Evolutionary conservation across 495 filamentous ascomycete genomes (phyloP), one percentile per base, ranked within the genome.

Genomic region (Filosporella fistucella): DNA sequence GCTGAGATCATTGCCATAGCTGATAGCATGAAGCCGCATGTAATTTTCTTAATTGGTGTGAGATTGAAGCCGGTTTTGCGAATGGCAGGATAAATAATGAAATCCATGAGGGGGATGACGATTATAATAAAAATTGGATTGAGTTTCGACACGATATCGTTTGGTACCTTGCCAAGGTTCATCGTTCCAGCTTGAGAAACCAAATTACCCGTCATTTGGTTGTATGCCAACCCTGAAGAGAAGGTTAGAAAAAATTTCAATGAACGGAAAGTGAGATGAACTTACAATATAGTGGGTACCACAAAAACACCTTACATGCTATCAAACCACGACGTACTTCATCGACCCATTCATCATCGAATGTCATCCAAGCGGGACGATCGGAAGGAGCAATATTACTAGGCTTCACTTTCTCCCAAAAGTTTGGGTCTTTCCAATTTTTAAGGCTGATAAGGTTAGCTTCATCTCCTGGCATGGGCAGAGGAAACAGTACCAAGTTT

Each of bases 51-150:
- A 61, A 89, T 87, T 33, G 84, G 78, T 42, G 68, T 74, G 68
- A 84, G 85, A 26, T 67, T 66, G 58, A 88, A 85, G 42, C 69
- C 70, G 24, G 68, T 50, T 42, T 69, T 75, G 28, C 81, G 81
- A 34, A 89, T 70, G 20, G 72, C 22, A 0, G 86, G 86, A 62
- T 88, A 89, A 49, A 90, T 49, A 33, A 80, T 29, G 30, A 75
- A 74, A 58, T 88, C 84, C 47, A 84, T 71, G 47, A 89, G 53
- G 3, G 86, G 86, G 36, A 88, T 82, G 62, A 84, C 78, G 49
- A 89, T 64, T 60, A 90, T 81, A 54, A 89, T 81, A 28, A 78
- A 70, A 47, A 90, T 73, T 1, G 85, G 75, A 60, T 88, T 83
- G 52, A 89, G 71, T 65, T 85, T 87, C 51, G 77, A 72, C 68